Conservation (phyloP, 768 basidiomycete genomes). For the Infundibulicybe gibba region DNA sequence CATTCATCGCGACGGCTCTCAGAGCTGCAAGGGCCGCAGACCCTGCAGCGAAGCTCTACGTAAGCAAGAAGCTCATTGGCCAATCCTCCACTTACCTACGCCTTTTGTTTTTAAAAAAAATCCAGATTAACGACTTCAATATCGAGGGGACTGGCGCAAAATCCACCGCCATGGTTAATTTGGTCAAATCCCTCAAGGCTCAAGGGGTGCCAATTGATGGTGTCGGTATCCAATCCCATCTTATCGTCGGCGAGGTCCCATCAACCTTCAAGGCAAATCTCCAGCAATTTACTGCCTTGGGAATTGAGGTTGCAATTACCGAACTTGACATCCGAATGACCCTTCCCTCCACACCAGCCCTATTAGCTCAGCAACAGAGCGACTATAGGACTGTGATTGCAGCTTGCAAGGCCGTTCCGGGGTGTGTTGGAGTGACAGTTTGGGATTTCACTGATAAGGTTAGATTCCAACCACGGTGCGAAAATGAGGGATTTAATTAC, state of each 20-base stretch:
- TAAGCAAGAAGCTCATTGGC: conserved; percentile 18
- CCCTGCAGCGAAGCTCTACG: conserved; percentile 53
- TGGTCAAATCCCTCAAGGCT: conserved; percentile 43
- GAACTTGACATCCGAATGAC: conserved; percentile 66
- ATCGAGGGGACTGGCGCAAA: conserved; percentile 45
- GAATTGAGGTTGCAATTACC: conserved; percentile 66
- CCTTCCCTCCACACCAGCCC: conserved; percentile 43
- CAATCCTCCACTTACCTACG: background rate
- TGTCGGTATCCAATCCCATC: conserved; percentile 57
- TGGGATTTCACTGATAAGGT: conserved; percentile 46
- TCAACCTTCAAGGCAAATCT: conserved; percentile 43
- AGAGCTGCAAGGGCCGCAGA: conserved; percentile 50
- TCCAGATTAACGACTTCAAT: conserved; percentile 37
- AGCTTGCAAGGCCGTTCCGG: conserved; percentile 44
- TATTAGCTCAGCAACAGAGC: conserved; percentile 48
- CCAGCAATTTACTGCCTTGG: conserved; percentile 50
- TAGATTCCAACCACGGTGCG: background rate
- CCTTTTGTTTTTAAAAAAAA: background rate
- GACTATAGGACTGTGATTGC: conserved; percentile 55
- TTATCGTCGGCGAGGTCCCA: conserved; percentile 56
- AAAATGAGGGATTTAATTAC: background rate
- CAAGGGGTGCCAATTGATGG: conserved; percentile 55
- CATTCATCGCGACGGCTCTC: conserved; percentile 50
- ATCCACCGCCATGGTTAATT: conserved; percentile 50
- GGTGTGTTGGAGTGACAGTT: conserved; percentile 42